Evolutionary conservation across 2,329 filamentous ascomycete species (phyloP), one percentile per base, ranked within the genome.

Genomic region (Metarhizium robertsii): DNA sequence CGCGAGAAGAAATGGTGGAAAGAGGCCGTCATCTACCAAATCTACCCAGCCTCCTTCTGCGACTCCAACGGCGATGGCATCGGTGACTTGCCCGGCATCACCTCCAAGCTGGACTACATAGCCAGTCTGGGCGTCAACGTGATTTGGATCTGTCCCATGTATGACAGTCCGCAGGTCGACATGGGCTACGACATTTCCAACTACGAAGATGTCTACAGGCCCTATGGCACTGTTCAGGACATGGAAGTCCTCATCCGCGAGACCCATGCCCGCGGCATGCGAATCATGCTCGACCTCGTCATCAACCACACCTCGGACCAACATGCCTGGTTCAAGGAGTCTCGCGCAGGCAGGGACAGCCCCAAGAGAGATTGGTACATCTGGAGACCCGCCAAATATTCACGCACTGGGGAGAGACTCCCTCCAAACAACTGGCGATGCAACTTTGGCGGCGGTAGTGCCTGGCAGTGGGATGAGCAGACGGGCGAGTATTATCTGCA

Each of bases 401-500:
- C 75, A 10, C 67, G 70, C 16, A 71, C 83, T 32, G 87, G 86
- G 3, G 78, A 77, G 30, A 79, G 85, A 1, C 76, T 85, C 53
- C 84, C 87, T 0, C 88, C 88, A 0, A 92, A 88, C 61, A 92
- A 92, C 69, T 92, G 87, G 85, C 78, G 71, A 61, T 79, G 69
- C 73, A 82, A 76, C 71, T 87, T 83, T 60, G 78, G 78, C 13
- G 78, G 77, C 36, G 79, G 78, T 16, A 79, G 79, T 53, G 81
- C 79, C 0, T 90, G 86, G 87, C 74, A 84, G 57, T 92, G 82
- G 74, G 87, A 91, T 62, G 83, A 88, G 60, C 66, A 70, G n/a
- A 89, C 87, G 0, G 75, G 78, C 50, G 86, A 92, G 69, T 92
- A 90, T 67, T 92, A 90, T 63, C 79, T 92, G 0, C 84, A 87